Evolutionary conservation across 208 protist genomes (phyloP).

Genomic region (Phytomonas serpens): DNA sequence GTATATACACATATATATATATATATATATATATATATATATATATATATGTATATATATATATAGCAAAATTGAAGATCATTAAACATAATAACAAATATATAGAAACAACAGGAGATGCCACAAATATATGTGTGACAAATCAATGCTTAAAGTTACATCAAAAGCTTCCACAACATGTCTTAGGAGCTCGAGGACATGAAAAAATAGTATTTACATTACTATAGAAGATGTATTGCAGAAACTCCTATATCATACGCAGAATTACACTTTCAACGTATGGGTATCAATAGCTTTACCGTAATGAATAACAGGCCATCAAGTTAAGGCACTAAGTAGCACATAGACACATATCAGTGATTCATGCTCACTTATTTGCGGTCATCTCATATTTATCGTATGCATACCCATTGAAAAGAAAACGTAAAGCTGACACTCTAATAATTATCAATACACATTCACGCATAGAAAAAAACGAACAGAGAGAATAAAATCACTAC

Average conservation of each 20-base stretch:
- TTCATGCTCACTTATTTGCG: background rate
- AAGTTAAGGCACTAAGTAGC: background rate
- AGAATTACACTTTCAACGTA: background rate
- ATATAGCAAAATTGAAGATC: background rate
- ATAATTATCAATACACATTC: background rate
- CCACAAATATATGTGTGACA: constrained; percentile 6
- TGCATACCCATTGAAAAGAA: background rate
- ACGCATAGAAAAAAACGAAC: background rate
- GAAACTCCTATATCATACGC: background rate
- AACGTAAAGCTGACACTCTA: background rate
- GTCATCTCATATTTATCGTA: background rate
- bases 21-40: constrained; percentile 2
- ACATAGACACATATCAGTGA: background rate
- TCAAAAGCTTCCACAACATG: background rate
- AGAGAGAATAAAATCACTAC: background rate
- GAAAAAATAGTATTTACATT: background rate
- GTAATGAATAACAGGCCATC: background rate
- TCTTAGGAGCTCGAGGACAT: background rate
- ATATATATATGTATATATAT: constrained; percentile 1
- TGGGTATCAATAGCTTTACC: background rate
- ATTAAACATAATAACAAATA: constrained; percentile 9
- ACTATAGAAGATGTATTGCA: background rate
- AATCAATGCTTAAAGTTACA: background rate
- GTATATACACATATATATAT: background rate
- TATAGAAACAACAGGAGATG: constrained; percentile 12